Conservation (phyloP, 1,139 yeast species). For the Suhomyces ambrosiae region DNA sequence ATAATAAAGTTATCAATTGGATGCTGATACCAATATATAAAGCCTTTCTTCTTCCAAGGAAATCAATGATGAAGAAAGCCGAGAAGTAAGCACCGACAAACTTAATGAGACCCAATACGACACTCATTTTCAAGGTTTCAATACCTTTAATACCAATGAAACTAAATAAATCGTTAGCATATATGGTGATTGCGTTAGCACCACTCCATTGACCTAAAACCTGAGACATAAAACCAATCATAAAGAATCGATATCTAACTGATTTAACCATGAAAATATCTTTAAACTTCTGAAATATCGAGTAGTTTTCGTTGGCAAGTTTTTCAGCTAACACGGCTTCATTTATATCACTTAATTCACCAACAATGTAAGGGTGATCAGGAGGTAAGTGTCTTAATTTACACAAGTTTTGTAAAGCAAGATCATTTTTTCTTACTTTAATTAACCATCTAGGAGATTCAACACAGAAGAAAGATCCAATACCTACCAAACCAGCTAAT, state of each 20-base stretch:
- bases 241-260: constrained; percentile 47
- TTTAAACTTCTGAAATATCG: constrained; percentile 22
- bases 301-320: constrained; percentile 31
- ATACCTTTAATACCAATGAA: constrained; percentile 45
- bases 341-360: constrained; percentile 54
- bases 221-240: constrained; percentile 47
- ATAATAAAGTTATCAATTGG: constrained; percentile 20
- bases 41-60: constrained; percentile 46
- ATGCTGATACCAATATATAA: constrained; percentile 32
- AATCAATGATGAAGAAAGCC: constrained; percentile 49
- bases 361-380: constrained; percentile 52
- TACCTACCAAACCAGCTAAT: constrained; percentile 43
- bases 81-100: constrained; percentile 43
- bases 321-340: constrained; percentile 46
- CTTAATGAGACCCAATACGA: constrained; percentile 50
- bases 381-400: constrained; percentile 51
- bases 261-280: constrained; percentile 40
- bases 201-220: constrained; percentile 65
- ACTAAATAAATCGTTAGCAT: constrained; percentile 55
- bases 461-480: constrained; percentile 39
- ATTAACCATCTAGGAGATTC: constrained; percentile 53
- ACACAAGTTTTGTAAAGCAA: constrained; percentile 39
- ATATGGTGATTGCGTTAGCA: constrained; percentile 49
- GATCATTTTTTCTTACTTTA: constrained; percentile 37
- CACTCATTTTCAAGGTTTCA: constrained; percentile 49